phyloP scores from a whole-genome alignment of 2,329 filamentous ascomycete species.

The Scytalidium lignicola region DNA sequence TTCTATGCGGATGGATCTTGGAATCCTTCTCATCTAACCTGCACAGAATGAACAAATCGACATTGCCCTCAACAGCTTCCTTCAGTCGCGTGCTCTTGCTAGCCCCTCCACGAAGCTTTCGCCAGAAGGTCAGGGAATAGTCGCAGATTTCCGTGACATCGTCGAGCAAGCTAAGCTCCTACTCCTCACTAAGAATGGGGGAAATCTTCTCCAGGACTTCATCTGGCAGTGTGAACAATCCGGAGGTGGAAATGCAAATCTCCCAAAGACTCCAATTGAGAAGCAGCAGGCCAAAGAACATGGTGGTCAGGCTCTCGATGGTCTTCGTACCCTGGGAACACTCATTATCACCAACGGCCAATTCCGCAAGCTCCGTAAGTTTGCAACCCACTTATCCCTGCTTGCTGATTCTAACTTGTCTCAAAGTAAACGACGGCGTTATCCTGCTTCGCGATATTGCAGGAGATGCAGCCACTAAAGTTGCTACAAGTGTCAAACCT shows the following conservation, averaged over 20 bases:
- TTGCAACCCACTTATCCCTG: background rate
- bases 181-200: constrained; percentile 88
- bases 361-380: constrained; percentile 28
- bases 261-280: constrained; percentile 62
- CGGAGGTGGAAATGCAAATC: constrained; percentile 53
- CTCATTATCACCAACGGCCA: constrained; percentile 93
- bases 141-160: constrained; percentile 72
- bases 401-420: background rate
- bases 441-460: constrained; percentile 85
- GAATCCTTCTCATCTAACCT: constrained; percentile 2
- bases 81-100: constrained; percentile 64
- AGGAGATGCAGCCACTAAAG: constrained; percentile 79
- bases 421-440: constrained; percentile 68
- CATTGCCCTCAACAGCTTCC: constrained; percentile 83
- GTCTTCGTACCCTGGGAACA: constrained; percentile 80
- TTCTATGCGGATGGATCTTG: constrained; percentile 6
- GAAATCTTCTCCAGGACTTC: constrained; percentile 92
- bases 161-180: constrained; percentile 81
- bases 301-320: constrained; percentile 76
- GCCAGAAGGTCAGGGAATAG: constrained; percentile 71
- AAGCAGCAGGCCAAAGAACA: constrained; percentile 79
- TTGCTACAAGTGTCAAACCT: constrained; percentile 70
- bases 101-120: constrained; percentile 75
- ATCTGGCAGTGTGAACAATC: constrained; percentile 88
- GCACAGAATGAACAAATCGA: constrained; percentile 69